A percentile compares a stretch with the other conserved stretches of the same genome.
Evolutionary conservation across 2,329 filamentous ascomycete species (phyloP).

Genomic region (Aspergillus hortae): DNA sequence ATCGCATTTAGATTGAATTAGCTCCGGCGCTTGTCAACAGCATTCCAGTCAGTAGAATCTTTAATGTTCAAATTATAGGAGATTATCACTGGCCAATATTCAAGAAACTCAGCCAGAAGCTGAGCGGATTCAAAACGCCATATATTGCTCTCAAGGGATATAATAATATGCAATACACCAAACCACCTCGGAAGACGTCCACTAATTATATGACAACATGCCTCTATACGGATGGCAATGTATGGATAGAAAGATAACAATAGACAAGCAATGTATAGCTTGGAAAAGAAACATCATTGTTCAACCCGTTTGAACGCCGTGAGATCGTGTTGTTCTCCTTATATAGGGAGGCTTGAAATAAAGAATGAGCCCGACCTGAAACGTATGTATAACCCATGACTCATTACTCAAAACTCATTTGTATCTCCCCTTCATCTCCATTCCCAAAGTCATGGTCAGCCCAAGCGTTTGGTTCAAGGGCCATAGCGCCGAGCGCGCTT

Average conservation of each 20-base stretch:
- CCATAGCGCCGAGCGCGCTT: conserved; percentile 26
- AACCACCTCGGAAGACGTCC: too few relatives aligned
- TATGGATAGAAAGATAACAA: too few relatives aligned
- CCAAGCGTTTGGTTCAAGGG: conserved; percentile 62
- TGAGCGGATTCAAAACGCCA: too few relatives aligned
- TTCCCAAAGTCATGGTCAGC: conserved; percentile 63
- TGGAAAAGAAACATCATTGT: too few relatives aligned
- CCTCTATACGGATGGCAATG: too few relatives aligned
- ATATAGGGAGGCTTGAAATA: not conserved
- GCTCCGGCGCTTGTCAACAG: not conserved
- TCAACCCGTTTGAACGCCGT: too few relatives aligned
- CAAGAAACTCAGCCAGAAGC: too few relatives aligned
- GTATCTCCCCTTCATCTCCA: conserved; percentile 71
- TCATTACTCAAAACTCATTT: conserved; percentile 73
- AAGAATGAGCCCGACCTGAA: not conserved
- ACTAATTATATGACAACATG: too few relatives aligned
- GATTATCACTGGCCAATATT: not conserved
- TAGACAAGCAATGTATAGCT: too few relatives aligned
- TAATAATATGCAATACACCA: too few relatives aligned
- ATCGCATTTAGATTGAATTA: not conserved
- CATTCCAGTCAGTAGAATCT: not conserved
- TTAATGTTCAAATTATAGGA: not conserved
- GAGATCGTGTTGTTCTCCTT: too few relatives aligned
- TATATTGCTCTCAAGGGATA: too few relatives aligned
- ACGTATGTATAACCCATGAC: not conserved